Percentiles rank a stretch among this genome's conserved stretches.
phyloP scores from a whole-genome alignment of 2,329 filamentous ascomycete species.

The Ustilaginoidea virens region DNA sequence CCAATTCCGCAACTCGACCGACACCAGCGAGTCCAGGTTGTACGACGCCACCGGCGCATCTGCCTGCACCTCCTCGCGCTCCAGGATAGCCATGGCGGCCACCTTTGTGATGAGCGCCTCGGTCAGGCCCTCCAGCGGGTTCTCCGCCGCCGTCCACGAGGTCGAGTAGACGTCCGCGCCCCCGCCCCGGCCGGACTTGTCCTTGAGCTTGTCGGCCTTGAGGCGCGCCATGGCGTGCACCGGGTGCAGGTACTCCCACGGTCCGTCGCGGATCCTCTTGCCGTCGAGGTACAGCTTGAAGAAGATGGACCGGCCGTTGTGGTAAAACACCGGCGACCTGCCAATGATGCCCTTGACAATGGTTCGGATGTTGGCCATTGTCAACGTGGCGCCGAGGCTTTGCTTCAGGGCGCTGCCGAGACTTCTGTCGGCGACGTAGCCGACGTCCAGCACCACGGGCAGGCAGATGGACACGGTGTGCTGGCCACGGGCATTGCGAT shows the following conservation, averaged over 20 bases:
- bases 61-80: constrained; percentile 11
- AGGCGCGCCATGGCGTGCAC: constrained; percentile 1
- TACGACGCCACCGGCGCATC: constrained; percentile 16
- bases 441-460: constrained; percentile 9
- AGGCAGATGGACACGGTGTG: constrained; percentile 8
- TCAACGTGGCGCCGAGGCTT: constrained; percentile 2
- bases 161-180: background rate
- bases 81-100: constrained; percentile 5
- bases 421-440: constrained; percentile 9
- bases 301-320: constrained; percentile 1
- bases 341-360: constrained; percentile 5
- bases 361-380: constrained; percentile 4
- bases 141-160: constrained; percentile 3
- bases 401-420: constrained; percentile 1
- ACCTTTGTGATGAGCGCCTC: constrained; percentile 5
- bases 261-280: background rate
- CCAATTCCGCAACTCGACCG: constrained; percentile 25
- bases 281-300: constrained; percentile 2
- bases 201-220: constrained; percentile 1
- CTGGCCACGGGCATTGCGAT: constrained; percentile 15
- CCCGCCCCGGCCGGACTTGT: background rate
- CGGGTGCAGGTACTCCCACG: constrained; percentile 4
- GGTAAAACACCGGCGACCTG: constrained; percentile 1
- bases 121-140: constrained; percentile 2
- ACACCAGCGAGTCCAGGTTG: constrained; percentile 26